Conservation (phyloP, 192 early-diverging fungal genomes). For the Podila horticola region DNA sequence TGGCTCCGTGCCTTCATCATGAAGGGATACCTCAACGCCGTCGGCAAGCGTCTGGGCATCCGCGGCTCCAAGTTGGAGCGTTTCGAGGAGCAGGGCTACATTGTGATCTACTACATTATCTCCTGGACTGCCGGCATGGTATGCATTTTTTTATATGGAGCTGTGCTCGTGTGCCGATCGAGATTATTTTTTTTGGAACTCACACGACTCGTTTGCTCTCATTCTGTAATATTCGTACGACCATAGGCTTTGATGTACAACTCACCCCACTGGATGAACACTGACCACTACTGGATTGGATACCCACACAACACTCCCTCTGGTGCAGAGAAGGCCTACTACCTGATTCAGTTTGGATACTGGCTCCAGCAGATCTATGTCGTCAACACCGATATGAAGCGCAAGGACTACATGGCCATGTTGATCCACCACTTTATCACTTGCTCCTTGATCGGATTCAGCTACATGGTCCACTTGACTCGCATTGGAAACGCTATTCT, state of each 20-base stretch:
- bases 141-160: constrained; percentile 37
- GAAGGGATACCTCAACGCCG: constrained; percentile 59
- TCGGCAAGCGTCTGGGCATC: constrained; percentile 54
- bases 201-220: neutral
- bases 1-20: constrained; percentile 67
- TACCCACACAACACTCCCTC: constrained; percentile 74
- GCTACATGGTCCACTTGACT: constrained; percentile 75
- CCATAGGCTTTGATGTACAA: constrained; percentile 71
- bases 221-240: neutral
- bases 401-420: constrained; percentile 81
- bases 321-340: constrained; percentile 73
- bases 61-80: constrained; percentile 55
- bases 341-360: constrained; percentile 79
- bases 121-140: constrained; percentile 74
- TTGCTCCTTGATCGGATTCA: constrained; percentile 68
- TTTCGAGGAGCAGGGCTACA: constrained; percentile 81
- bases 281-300: constrained; percentile 71
- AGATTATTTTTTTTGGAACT: neutral
- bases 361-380: constrained; percentile 86
- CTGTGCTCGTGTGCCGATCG: neutral
- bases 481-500: constrained; percentile 85
- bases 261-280: constrained; percentile 78
- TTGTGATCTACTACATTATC: constrained; percentile 68
- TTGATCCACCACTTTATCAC: constrained; percentile 82
- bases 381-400: constrained; percentile 74